Percentiles rank a stretch among this genome's conserved stretches.
These are phyloP conservation scores for Solanum rostratum DNA, from an alignment of 257 asterid genomes.

Conservation along the genomic window DNA sequence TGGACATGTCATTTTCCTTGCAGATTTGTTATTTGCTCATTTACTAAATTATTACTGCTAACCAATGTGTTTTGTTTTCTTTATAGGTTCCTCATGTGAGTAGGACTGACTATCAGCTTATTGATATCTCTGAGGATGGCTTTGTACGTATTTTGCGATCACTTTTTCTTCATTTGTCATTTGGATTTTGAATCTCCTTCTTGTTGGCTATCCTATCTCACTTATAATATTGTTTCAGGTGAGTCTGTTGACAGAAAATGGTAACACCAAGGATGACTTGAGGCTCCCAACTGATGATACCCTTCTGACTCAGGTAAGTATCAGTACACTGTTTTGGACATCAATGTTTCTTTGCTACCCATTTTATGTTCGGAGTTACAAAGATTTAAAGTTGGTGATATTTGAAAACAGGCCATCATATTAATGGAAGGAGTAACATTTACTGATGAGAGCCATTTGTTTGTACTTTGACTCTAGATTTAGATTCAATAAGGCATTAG, in stretches of 20 bases:
- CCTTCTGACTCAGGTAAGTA: slow-evolving; percentile 22
- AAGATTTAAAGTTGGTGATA: background rate
- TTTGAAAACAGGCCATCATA: background rate
- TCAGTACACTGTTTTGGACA: background rate
- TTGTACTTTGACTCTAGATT: background rate
- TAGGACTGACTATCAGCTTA: slow-evolving; percentile 30
- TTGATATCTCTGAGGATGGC: slow-evolving; percentile 34
- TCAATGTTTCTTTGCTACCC: background rate
- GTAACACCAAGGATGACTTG: slow-evolving; percentile 33
- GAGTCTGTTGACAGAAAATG: slow-evolving; percentile 31
- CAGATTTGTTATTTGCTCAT: background rate
- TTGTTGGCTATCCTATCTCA: background rate
- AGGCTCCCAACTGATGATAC: slow-evolving; percentile 31
- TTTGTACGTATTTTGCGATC: slow-evolving; percentile 7
- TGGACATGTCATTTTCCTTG: background rate
- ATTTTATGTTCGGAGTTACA: background rate
- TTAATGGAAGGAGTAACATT: background rate
- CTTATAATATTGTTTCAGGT: background rate
- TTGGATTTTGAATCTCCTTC: background rate
- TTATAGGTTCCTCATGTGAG: slow-evolving; percentile 35
- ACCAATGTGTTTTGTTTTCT: background rate
- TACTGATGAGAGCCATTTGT: background rate
- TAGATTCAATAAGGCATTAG: background rate
- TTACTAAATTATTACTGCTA: background rate
- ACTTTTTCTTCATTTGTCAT: background rate